Evolutionary conservation across 208 protist species (phyloP), one percentile per base, ranked within the genome.

Genomic region (Leptomonas seymouri): DNA sequence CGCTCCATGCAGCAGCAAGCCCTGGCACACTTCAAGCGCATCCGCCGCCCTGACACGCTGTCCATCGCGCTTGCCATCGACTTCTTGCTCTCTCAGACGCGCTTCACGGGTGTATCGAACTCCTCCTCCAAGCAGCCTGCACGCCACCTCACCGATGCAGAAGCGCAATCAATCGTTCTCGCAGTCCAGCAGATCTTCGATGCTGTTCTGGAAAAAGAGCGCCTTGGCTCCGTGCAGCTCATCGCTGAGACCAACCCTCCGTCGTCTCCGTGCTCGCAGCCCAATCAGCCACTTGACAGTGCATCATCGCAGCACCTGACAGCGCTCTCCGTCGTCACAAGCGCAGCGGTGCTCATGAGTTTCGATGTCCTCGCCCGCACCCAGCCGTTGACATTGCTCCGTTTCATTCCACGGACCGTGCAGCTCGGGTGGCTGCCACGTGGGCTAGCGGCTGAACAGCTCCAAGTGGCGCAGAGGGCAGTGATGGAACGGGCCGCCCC

Each of bases 41-140:
- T 86, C 6, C 76, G 84, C 11, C 74, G 46, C 14, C 76, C 80
- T 3, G 84, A 89, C 60, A 71, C 80, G 31, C 27, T 89, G 28
- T 30, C 72, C 30, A 54, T 89, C n/a, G 64, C 73, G 3, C 70
- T 89, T n/a, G 54, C 54, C 8, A 65, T 78, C 42, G 84, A 86
- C 44, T 55, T 84, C 21, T 14, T 85, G 12, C 48, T 31, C 16
- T 31, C n/a, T 9, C 30, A 57, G 3, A 39, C 42, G 0, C 16
- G 27, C 20, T 21, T 3, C 31, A 18, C 42, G 21, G n/a, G 28
- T 2, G 3, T 21, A 16, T 20, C 25, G 23, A 18, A 9, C 21
- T 9, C 44, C n/a, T 39, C 56, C 25, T 49, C 42, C 6, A 12
- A 42, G 1, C 53, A 18, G 21, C 30, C 48, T 30, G 20, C 31